Conservation (phyloP, 2,329 filamentous ascomycete genomes). For the Lasiodiplodia sp. region DNA sequence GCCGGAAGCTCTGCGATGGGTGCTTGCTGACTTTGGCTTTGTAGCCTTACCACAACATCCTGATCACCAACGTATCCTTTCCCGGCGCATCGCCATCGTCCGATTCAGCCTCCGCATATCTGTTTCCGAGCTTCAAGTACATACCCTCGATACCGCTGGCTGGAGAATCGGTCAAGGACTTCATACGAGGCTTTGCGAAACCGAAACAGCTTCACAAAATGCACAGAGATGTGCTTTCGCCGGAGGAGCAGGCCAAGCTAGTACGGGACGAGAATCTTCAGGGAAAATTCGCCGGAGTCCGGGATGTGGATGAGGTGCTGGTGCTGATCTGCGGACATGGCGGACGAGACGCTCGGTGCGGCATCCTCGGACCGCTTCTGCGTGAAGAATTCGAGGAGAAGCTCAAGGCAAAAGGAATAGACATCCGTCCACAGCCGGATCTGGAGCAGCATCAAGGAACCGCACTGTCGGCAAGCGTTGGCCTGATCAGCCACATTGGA, state of each 20-base stretch:
- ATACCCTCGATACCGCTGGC: constrained; percentile 73
- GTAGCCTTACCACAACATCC: constrained; percentile 83
- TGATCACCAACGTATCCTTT: constrained; percentile 80
- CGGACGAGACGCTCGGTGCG: constrained; percentile 81
- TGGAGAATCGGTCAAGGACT: constrained; percentile 60
- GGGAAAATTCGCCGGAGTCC: constrained; percentile 61
- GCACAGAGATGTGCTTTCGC: constrained; percentile 63
- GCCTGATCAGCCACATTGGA: constrained; percentile 78
- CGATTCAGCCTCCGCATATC: constrained; percentile 70
- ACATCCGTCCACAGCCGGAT: constrained; percentile 51
- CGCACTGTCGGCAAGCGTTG: constrained; percentile 62
- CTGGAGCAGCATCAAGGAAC: constrained; percentile 36
- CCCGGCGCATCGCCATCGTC: constrained; percentile 56
- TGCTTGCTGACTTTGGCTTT: neutral
- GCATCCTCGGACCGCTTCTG: constrained; percentile 78
- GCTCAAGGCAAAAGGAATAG: constrained; percentile 58
- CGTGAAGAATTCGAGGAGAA: constrained; percentile 72
- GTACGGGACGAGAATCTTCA: constrained; percentile 58
- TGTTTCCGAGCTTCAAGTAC: constrained; percentile 86
- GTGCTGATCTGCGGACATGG: constrained; percentile 90
- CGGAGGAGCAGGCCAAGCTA: constrained; percentile 56
- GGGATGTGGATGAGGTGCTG: constrained; percentile 71
- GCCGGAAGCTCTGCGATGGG: constrained; percentile 3
- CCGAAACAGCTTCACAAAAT: constrained; percentile 67
- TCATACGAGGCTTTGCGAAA: constrained; percentile 71